Conservation (phyloP, 2,329 filamentous ascomycete species). For the Mycosphaerella sp. region DNA sequence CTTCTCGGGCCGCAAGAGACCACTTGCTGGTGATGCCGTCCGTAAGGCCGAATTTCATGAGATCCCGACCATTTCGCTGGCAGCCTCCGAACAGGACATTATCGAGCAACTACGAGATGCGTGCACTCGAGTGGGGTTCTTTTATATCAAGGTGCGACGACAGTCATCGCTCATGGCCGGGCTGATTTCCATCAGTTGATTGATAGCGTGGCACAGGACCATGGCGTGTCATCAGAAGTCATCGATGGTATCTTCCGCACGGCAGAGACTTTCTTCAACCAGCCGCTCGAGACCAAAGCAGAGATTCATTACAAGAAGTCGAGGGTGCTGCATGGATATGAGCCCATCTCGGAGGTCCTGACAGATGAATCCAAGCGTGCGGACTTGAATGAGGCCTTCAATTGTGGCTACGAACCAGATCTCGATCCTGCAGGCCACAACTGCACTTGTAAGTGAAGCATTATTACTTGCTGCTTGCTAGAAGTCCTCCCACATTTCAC, state of each 20-base stretch:
- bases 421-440: conserved; percentile 15
- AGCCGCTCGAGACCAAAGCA: conserved; percentile 45
- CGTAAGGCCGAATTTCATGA: conserved; percentile 22
- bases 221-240: conserved; percentile 53
- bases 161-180: background rate
- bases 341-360: conserved; percentile 68
- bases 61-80: conserved; percentile 22
- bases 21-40: conserved; percentile 18
- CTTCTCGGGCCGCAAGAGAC: conserved; percentile 20
- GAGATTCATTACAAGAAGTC: conserved; percentile 59
- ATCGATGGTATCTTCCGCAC: conserved; percentile 19
- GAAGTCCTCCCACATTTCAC: background rate
- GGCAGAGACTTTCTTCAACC: conserved; percentile 31
- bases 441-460: background rate
- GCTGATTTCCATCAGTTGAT: background rate
- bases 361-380: conserved; percentile 48
- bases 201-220: conserved; percentile 55
- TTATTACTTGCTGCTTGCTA: background rate
- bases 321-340: conserved; percentile 54
- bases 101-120: conserved; percentile 21
- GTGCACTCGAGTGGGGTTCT: conserved; percentile 23
- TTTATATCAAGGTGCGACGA: conserved; percentile 20
- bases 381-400: conserved; percentile 43
- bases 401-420: conserved; percentile 22
- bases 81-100: conserved; percentile 13